Evolutionary conservation across 1,139 yeast genomes (phyloP).

Genomic region (Hyphopichia pseudoburtonii): DNA sequence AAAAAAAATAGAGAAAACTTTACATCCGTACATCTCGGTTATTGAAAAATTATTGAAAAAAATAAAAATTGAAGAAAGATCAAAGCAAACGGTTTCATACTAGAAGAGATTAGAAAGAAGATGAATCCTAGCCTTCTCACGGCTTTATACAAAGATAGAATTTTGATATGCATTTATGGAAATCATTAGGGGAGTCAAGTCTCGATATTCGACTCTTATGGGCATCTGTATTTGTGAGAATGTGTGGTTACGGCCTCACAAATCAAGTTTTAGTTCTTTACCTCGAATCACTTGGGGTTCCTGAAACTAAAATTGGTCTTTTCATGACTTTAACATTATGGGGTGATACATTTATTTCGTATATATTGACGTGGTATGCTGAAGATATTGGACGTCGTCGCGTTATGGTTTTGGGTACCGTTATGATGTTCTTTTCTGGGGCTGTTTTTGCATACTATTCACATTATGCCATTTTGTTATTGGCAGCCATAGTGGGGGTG

Average conservation of each 20-base stretch:
- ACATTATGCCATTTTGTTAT: slow-evolving; percentile 54
- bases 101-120: too few species aligned
- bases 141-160: neutral
- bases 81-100: too few species aligned
- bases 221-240: slow-evolving; percentile 67
- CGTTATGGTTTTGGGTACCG: slow-evolving; percentile 64
- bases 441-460: slow-evolving; percentile 52
- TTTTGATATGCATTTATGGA: slow-evolving; percentile 22
- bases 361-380: slow-evolving; percentile 74
- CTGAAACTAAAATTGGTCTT: slow-evolving; percentile 64
- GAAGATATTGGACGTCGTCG: slow-evolving; percentile 70
- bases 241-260: slow-evolving; percentile 78
- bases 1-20: neutral
- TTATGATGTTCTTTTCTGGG: slow-evolving; percentile 74
- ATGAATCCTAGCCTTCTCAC: too few species aligned
- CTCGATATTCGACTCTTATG: slow-evolving; percentile 66
- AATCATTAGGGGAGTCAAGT: slow-evolving; percentile 27
- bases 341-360: slow-evolving; percentile 78
- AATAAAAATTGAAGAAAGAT: too few species aligned
- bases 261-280: slow-evolving; percentile 78
- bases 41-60: too few species aligned
- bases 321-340: slow-evolving; percentile 82
- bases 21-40: too few species aligned
- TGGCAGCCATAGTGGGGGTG: slow-evolving; percentile 60
- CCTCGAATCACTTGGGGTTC: slow-evolving; percentile 53